These are phyloP conservation scores for Mycena rebaudengoi DNA, from an alignment of 768 basidiomycete species.

Conservation along the genomic window DNA sequence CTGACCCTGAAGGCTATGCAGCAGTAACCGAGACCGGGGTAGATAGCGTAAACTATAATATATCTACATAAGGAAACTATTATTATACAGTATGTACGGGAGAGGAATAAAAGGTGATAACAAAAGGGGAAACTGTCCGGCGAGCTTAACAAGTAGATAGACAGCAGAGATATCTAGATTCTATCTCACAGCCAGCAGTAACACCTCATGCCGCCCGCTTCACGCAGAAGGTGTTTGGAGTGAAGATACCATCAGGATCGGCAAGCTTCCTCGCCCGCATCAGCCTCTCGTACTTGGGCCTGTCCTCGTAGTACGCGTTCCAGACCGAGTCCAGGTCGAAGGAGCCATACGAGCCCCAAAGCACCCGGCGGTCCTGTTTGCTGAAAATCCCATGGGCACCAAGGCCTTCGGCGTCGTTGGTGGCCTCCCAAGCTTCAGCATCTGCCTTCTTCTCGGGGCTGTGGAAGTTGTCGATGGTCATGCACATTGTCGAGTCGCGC, in stretches of 20 bases:
- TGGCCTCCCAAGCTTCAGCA: constrained; percentile 20
- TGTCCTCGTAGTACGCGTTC: constrained; percentile 19
- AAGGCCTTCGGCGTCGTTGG: constrained; percentile 12
- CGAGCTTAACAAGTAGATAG: too few relatives aligned
- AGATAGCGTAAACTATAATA: too few relatives aligned
- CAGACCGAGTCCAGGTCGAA: constrained; percentile 23
- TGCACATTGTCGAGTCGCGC: constrained; percentile 21
- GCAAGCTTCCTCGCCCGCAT: constrained; percentile 10
- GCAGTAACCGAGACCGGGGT: too few relatives aligned
- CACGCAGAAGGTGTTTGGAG: constrained; percentile 20
- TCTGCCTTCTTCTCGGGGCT: constrained; percentile 19
- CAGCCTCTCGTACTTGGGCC: constrained; percentile 19
- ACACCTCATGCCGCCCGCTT: constrained; percentile 13
- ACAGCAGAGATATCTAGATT: too few relatives aligned
- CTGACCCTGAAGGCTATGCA: too few relatives aligned
- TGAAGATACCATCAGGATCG: constrained; percentile 17
- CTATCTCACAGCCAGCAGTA: neutral
- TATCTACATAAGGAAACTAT: too few relatives aligned
- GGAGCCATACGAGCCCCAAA: constrained; percentile 17
- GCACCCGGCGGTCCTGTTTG: constrained; percentile 19
- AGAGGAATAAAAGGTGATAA: too few relatives aligned
- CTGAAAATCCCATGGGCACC: constrained; percentile 18
- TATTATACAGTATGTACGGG: too few relatives aligned
- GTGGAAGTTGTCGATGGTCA: constrained; percentile 26
- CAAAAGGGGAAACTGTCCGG: too few relatives aligned